Evolutionary conservation across 768 basidiomycete species (phyloP).

Genomic region (Boletellus ananas): DNA sequence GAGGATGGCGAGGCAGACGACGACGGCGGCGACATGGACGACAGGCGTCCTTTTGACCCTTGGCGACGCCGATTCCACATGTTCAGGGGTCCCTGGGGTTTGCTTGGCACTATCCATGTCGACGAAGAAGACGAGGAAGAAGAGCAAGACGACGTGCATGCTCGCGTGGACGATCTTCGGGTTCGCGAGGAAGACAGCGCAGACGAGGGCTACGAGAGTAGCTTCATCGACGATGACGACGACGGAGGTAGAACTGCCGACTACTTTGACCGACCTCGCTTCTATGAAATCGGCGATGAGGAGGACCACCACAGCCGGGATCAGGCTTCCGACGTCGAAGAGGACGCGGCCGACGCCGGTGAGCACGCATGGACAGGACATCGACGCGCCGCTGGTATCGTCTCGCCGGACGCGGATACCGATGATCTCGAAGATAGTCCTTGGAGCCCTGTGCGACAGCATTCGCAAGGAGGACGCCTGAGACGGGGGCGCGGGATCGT

Average conservation of each 20-base stretch:
- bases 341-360: background rate
- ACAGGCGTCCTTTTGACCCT: conserved; percentile 18
- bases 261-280: conserved; percentile 12
- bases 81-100: conserved; percentile 17
- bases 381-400: background rate
- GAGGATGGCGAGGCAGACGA: conserved; percentile 33
- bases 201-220: conserved; percentile 46
- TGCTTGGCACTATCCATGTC: conserved; percentile 16
- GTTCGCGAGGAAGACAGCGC: conserved; percentile 21
- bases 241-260: conserved; percentile 6
- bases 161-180: background rate
- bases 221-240: conserved; percentile 54
- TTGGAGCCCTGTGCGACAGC: background rate
- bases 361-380: background rate
- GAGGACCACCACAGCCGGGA: conserved; percentile 6
- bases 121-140: conserved; percentile 26
- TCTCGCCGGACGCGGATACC: conserved; percentile 20
- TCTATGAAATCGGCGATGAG: conserved; percentile 23
- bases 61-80: conserved; percentile 13
- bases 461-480: background rate
- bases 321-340: conserved; percentile 13
- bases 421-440: background rate
- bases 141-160: conserved; percentile 6
- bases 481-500: conserved; percentile 5
- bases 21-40: conserved; percentile 25